These are phyloP conservation scores for Aquanectria penicillioides DNA, from an alignment of 2,329 filamentous ascomycete genomes.

Conservation along the genomic window DNA sequence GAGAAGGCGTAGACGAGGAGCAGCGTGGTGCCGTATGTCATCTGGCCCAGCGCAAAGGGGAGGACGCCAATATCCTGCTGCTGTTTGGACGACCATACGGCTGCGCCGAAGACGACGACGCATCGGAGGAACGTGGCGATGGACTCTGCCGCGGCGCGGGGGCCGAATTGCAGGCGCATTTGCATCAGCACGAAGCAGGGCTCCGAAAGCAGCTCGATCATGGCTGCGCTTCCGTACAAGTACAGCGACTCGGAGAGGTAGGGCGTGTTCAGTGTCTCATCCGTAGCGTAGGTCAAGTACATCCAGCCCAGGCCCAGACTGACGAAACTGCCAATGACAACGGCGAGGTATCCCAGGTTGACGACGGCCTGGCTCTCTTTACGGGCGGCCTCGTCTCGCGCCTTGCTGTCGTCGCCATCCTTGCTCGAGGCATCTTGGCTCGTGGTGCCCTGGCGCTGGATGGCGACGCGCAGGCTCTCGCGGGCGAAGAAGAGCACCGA, in stretches of 20 bases:
- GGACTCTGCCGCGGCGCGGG: slow-evolving; percentile 86
- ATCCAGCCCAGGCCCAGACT: slow-evolving; percentile 71
- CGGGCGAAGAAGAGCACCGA: slow-evolving; percentile 94
- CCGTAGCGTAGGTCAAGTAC: slow-evolving; percentile 68
- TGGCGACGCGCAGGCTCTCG: slow-evolving; percentile 89
- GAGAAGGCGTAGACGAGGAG: slow-evolving; percentile 75
- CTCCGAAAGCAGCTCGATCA: slow-evolving; percentile 84
- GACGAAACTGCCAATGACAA: slow-evolving; percentile 73
- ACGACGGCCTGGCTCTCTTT: slow-evolving; percentile 77
- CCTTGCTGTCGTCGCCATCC: slow-evolving; percentile 13
- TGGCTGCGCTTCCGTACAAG: slow-evolving; percentile 65
- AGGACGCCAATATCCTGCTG: slow-evolving; percentile 74
- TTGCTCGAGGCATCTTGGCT: slow-evolving; percentile 14
- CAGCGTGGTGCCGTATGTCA: slow-evolving; percentile 77
- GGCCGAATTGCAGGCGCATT: slow-evolving; percentile 80
- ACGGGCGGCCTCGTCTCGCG: slow-evolving; percentile 25
- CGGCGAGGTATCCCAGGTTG: slow-evolving; percentile 86
- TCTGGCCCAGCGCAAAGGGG: slow-evolving; percentile 89
- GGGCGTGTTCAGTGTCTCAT: slow-evolving; percentile 65
- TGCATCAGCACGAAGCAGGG: slow-evolving; percentile 91
- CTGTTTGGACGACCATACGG: slow-evolving; percentile 67
- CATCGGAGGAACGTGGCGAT: slow-evolving; percentile 82
- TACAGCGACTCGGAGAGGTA: slow-evolving; percentile 67
- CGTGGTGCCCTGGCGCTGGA: slow-evolving; percentile 75
- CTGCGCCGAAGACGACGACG: slow-evolving; percentile 75